These are phyloP conservation scores for Oryza glumipatula DNA, from an alignment of 176 grass and related monocot species.

Conservation along the genomic window DNA sequence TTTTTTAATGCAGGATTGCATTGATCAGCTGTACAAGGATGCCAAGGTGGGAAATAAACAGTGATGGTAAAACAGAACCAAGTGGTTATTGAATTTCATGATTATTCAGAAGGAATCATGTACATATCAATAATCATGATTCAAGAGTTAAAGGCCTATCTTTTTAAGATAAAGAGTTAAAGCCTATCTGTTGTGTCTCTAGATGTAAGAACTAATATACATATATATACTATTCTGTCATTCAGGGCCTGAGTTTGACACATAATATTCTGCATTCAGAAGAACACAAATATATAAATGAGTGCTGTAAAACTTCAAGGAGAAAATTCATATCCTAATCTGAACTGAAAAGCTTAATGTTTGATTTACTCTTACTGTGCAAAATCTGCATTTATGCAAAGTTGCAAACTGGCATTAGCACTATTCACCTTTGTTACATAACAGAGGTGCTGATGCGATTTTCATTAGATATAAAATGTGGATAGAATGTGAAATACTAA, in stretches of 20 bases:
- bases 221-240: too few species aligned
- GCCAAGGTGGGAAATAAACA: constrained; percentile 45
- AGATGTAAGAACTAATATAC: not conserved
- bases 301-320: not conserved
- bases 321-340: too few species aligned
- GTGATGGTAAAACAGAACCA: constrained; percentile 8
- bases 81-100: constrained; percentile 1
- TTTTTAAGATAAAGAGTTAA: not conserved
- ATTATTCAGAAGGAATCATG: constrained; percentile 25
- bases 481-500: too few species aligned
- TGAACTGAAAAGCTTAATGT: not conserved
- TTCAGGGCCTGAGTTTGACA: too few species aligned
- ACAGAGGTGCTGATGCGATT: too few species aligned
- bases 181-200: not conserved
- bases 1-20: constrained; percentile 38
- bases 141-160: not conserved
- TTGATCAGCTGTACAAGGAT: constrained; percentile 66
- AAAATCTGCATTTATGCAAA: not conserved
- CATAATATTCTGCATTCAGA: not conserved
- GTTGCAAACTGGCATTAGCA: too few species aligned
- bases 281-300: not conserved
- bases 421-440: too few species aligned
- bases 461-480: too few species aligned
- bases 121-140: constrained; percentile 33
- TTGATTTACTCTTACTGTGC: not conserved